Conservation (phyloP, 2,329 filamentous ascomycete genomes). For the Cordyceps javanica region DNA sequence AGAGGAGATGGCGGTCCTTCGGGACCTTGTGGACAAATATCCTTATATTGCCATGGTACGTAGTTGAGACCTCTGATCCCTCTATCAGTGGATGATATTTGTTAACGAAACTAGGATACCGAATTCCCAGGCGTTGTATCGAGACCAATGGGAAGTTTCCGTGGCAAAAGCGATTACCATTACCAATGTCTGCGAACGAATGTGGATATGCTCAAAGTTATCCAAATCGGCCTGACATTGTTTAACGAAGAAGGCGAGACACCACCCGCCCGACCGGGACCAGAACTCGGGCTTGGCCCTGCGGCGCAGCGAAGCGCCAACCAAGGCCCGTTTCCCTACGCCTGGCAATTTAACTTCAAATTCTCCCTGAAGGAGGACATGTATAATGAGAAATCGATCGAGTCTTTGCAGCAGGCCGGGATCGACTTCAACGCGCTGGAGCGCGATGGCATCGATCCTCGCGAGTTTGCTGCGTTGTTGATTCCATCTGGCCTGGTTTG, state of each 20-base stretch:
- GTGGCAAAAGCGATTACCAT: conserved; percentile 94
- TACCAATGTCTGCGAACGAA: conserved; percentile 97
- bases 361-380: conserved; percentile 94
- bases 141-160: conserved; percentile 88
- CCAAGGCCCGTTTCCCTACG: conserved; percentile 64
- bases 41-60: conserved; percentile 93
- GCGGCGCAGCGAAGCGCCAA: conserved; percentile 33
- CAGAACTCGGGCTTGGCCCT: conserved; percentile 33
- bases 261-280: conserved; percentile 61
- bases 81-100: background rate
- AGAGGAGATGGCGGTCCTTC: conserved; percentile 81
- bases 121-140: conserved; percentile 98
- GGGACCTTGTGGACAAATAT: conserved; percentile 81
- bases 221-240: conserved; percentile 90
- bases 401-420: conserved; percentile 83
- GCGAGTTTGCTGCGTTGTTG: conserved; percentile 80
- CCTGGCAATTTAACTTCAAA: conserved; percentile 99
- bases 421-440: conserved; percentile 84
- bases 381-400: conserved; percentile 94
- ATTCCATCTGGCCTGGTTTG: conserved; percentile 90
- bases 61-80: background rate
- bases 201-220: conserved; percentile 94
- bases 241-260: conserved; percentile 89
- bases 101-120: conserved; percentile 64
- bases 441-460: conserved; percentile 82